These are phyloP conservation scores for Syzygium jambos DNA, from an alignment of 345 rosid species.

Conservation along the genomic window DNA sequence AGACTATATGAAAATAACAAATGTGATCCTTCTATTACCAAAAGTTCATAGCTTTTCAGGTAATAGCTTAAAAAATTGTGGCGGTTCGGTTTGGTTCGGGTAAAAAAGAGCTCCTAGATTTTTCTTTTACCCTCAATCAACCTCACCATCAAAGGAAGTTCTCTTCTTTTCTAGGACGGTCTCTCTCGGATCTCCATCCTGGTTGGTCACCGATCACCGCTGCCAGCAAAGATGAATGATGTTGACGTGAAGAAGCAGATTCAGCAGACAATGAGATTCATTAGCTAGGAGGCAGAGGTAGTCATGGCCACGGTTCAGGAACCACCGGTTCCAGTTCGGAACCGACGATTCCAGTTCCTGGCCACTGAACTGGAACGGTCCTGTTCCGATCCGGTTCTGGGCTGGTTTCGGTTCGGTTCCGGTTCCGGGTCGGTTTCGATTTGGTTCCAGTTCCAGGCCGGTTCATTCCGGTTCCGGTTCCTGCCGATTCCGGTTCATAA, in stretches of 20 bases:
- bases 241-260: slow-evolving; percentile 85
- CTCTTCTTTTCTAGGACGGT: neutral
- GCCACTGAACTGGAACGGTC: no score
- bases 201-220: neutral
- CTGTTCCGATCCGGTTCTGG: no score
- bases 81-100: neutral
- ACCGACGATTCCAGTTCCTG: no score
- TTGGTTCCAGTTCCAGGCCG: no score
- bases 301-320: no score
- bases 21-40: neutral
- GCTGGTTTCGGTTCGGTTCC: no score
- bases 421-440: no score
- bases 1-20: neutral
- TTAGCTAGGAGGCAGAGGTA: slow-evolving; percentile 94
- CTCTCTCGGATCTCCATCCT: neutral
- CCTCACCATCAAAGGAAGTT: neutral
- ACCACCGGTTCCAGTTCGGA: no score
- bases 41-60: neutral
- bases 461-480: no score
- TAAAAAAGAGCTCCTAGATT: neutral
- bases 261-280: slow-evolving; percentile 93
- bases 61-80: neutral
- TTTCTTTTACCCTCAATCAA: neutral
- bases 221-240: slow-evolving; percentile 65
- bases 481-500: no score